These are phyloP conservation scores for Pisolithus albus DNA, from an alignment of 768 basidiomycete species.

Conservation along the genomic window DNA sequence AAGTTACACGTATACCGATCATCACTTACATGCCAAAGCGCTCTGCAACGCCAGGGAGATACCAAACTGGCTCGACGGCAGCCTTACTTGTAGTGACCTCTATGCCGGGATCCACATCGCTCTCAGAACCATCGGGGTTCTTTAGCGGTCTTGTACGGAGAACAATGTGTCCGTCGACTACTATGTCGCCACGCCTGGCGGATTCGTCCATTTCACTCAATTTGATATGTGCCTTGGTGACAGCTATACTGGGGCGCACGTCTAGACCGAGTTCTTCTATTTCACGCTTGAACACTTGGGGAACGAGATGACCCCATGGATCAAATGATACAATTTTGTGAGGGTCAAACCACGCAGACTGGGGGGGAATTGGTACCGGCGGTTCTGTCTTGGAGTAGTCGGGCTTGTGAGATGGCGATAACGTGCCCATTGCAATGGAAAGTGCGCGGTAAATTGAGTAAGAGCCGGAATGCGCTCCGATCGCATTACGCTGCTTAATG, in stretches of 20 bases:
- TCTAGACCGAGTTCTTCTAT: constrained; percentile 66
- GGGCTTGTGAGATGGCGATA: constrained; percentile 73
- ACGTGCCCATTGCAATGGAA: constrained; percentile 83
- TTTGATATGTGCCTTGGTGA: constrained; percentile 93
- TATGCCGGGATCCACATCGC: constrained; percentile 61
- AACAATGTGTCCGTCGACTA: constrained; percentile 79
- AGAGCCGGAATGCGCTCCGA: constrained; percentile 89
- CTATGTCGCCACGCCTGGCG: constrained; percentile 62
- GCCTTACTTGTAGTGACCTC: constrained; percentile 90
- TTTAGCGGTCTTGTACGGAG: constrained; percentile 55
- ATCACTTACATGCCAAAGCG: constrained; percentile 80
- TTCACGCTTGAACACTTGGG: constrained; percentile 58
- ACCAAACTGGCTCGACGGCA: constrained; percentile 96
- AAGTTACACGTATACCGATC: not conserved
- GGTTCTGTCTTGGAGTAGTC: constrained; percentile 82
- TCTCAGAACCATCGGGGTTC: constrained; percentile 57
- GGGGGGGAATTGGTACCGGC: constrained; percentile 69
- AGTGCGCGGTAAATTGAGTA: constrained; percentile 95
- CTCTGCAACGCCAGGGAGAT: constrained; percentile 86
- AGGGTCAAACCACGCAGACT: constrained; percentile 70
- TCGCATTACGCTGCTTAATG: constrained; percentile 87
- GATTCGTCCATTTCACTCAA: constrained; percentile 87
- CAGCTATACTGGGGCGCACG: constrained; percentile 85
- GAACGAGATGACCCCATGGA: constrained; percentile 88
- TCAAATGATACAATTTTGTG: constrained; percentile 87